Evolutionary conservation across 169 alveolate genomes (phyloP).

Genomic region (Plasmodium coatneyi): DNA sequence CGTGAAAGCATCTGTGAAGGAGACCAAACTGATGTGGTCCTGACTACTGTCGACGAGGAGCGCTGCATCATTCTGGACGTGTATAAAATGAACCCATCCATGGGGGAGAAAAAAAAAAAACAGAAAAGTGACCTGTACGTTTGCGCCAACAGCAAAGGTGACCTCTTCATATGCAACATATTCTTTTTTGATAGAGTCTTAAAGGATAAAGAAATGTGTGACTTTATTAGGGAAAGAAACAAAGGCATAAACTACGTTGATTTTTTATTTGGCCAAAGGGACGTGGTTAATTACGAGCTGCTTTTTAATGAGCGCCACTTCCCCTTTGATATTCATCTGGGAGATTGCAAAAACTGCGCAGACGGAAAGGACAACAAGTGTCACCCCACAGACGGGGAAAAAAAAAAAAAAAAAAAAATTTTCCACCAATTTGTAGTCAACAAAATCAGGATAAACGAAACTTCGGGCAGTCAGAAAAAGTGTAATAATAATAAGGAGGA

Average conservation of each 20-base stretch:
- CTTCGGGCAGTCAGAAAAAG: background rate
- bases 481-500: background rate
- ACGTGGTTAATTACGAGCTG: background rate
- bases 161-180: conserved; percentile 22
- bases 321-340: conserved; percentile 7
- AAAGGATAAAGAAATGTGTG: background rate
- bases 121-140: background rate
- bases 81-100: background rate
- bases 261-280: conserved; percentile 14
- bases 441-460: conserved; percentile 2
- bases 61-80: conserved; percentile 15
- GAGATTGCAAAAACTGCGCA: background rate
- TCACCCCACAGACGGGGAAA: background rate
- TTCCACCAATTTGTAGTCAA: conserved; percentile 4
- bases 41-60: background rate
- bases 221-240: background rate
- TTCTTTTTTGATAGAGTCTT: conserved; percentile 8
- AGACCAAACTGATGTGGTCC: background rate
- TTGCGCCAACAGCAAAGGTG: conserved; percentile 16
- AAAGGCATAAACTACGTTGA: conserved; percentile 27
- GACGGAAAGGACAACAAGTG: background rate
- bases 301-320: conserved; percentile 8
- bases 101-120: background rate
- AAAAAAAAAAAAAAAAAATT: conserved; percentile 4
- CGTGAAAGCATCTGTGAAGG: background rate